Conservation (phyloP, 805 yeast genomes). For the Lipomyces lipofer region DNA sequence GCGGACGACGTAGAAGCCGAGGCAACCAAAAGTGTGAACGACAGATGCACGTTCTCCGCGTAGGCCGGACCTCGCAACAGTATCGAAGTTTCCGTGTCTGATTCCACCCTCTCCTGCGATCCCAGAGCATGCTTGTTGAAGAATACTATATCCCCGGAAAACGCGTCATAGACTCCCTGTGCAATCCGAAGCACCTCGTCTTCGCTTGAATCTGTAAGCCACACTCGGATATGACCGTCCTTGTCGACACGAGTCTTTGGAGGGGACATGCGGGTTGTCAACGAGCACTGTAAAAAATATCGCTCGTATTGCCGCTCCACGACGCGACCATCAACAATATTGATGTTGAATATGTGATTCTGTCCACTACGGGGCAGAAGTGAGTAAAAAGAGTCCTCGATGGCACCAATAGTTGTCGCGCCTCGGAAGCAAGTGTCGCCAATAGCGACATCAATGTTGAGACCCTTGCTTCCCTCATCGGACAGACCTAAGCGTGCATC, state of each 20-base stretch:
- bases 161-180: conserved; percentile 6
- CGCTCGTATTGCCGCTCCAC: too few relatives aligned
- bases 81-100: neutral
- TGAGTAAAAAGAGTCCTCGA: neutral
- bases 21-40: conserved; percentile 24
- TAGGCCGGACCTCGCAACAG: conserved; percentile 10
- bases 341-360: conserved; percentile 30
- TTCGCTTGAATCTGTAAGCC: neutral
- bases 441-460: neutral
- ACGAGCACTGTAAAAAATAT: conserved; percentile 3
- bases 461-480: conserved; percentile 1
- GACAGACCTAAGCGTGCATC: conserved; percentile 35
- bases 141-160: conserved; percentile 16
- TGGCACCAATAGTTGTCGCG: neutral
- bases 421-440: neutral
- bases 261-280: neutral
- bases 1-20: conserved; percentile 1
- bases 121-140: conserved; percentile 22
- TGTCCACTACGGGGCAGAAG: neutral
- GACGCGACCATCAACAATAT: neutral
- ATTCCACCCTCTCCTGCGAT: neutral
- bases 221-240: neutral
- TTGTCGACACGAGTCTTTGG: conserved; percentile 3
- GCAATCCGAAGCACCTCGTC: neutral
- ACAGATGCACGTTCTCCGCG: conserved; percentile 19